Evolutionary conservation across 306 rosid species (phyloP).

Genomic region (Cucurbita moschata): DNA sequence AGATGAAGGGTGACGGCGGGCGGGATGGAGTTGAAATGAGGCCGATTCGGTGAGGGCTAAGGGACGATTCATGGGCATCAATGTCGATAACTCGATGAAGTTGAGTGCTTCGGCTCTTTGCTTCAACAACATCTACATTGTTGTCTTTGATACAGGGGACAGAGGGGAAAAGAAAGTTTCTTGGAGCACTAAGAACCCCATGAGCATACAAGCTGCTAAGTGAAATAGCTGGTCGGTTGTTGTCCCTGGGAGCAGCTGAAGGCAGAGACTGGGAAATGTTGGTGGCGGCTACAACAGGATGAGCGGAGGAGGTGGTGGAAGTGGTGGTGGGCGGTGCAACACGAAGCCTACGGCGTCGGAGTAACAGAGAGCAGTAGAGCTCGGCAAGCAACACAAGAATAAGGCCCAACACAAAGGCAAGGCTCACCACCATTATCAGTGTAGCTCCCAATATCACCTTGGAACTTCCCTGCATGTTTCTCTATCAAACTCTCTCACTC

Average conservation of each 20-base stretch:
- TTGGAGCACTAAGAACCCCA: conserved; percentile 75
- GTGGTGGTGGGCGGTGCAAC: conserved; percentile 42
- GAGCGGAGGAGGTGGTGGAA: conserved; percentile 1
- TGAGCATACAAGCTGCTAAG: conserved; percentile 35
- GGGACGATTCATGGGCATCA: conserved; percentile 20
- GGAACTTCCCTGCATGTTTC: conserved; percentile 73
- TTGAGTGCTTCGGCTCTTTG: conserved; percentile 21
- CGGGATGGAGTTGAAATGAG: not conserved
- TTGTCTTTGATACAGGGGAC: conserved; percentile 20
- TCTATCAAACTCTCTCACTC: conserved; percentile 8
- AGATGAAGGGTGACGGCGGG: not conserved
- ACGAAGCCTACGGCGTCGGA: conserved; percentile 57
- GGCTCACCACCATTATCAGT: conserved; percentile 64
- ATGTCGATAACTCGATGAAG: conserved; percentile 38
- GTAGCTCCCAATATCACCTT: conserved; percentile 82
- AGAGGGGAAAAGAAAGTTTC: conserved; percentile 51
- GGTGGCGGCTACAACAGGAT: not conserved
- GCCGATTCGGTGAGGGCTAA: not conserved
- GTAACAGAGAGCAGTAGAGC: conserved; percentile 86
- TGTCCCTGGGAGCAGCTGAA: not conserved
- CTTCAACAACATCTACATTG: conserved; percentile 22
- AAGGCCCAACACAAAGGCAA: conserved; percentile 66
- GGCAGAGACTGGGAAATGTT: conserved; percentile 1
- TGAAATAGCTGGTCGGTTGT: conserved; percentile 14
- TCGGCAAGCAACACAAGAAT: conserved; percentile 68